Evolutionary conservation across 1,284 basidiomycete species (phyloP).

Genomic region (Pascua sp.): DNA sequence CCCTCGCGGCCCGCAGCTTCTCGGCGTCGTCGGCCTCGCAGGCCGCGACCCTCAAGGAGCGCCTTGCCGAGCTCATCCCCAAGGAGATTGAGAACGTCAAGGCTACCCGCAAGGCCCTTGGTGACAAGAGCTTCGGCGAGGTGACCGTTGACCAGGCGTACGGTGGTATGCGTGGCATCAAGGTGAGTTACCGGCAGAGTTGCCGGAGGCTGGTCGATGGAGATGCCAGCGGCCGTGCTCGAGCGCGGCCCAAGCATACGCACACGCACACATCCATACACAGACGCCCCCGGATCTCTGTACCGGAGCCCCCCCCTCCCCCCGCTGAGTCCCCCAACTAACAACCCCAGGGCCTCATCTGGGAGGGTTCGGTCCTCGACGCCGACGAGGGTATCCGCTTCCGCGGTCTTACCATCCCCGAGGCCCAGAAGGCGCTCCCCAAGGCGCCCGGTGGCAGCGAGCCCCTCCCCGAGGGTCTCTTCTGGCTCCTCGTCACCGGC

Average conservation of each 20-base stretch:
- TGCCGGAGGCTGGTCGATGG: too few relatives aligned
- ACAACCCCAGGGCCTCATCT: constrained; percentile 62
- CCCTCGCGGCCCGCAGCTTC: constrained; percentile 44
- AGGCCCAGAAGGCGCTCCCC: constrained; percentile 79
- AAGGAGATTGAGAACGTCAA: constrained; percentile 84
- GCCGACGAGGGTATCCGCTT: constrained; percentile 95
- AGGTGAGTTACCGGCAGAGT: constrained; percentile 33
- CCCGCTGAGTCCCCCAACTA: background rate
- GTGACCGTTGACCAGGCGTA: constrained; percentile 81
- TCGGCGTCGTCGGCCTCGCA: constrained; percentile 58
- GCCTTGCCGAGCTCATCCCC: constrained; percentile 85
- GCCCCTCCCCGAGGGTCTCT: constrained; percentile 88
- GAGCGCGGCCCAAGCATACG: too few relatives aligned
- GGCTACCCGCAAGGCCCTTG: constrained; percentile 73
- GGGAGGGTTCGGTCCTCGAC: constrained; percentile 93
- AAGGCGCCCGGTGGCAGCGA: constrained; percentile 84
- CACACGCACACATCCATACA: too few relatives aligned
- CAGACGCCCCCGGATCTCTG: background rate
- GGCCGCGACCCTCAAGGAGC: constrained; percentile 80
- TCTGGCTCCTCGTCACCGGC: constrained; percentile 92
- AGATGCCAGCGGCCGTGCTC: too few relatives aligned
- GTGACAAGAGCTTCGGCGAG: constrained; percentile 84
- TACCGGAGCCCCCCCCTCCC: too few relatives aligned
- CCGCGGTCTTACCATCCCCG: constrained; percentile 87
- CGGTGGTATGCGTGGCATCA: constrained; percentile 86